Base-by-base conservation (phyloP, 176 grass and related monocot species). In the Oryza glaberrima region DNA sequence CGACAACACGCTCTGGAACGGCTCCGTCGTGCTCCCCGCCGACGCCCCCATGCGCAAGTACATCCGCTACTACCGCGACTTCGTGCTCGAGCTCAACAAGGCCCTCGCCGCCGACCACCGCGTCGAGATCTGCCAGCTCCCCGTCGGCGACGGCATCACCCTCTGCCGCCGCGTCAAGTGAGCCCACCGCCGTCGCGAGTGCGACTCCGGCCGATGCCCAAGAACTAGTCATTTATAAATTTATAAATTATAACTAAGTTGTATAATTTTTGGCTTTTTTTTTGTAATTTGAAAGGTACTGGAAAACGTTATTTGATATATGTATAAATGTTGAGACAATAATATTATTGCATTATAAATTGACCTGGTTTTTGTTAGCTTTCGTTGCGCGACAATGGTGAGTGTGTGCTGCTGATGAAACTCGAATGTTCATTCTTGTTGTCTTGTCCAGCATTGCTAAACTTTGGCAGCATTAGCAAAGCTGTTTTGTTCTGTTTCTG, bases 1-100 rank as follows among this genome's bases (percentile, higher is more conserved):
- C 81, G 96, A 99, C 81, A 99, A 99, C 91, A 99, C 96, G 20
- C 93, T 99, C 38, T 99, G 96, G 96, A 92, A 92, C 74, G 96
- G 96, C 28, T 87, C 96, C 38, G 88, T 99, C 43, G 96, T 90
- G 88, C 87, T 94, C 85, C 93, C 96, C 30, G 81, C 72, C 69
- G 96, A 99, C 82, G 91, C 96, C 1, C 96, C 93, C 30, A 90
- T 99, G 88, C 85, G 90, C 71, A 94, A 94, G 83, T 92, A 95
- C 88, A 86, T 99, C 75, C 88, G 96, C 86, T 91, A 82, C 86
- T 94, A 89, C 83, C 96, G 93, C 23, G 90, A 92, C 88, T 99
- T 96, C 84, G 90, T 99, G 20, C 84, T 93, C 79, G 92, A 84
- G 32, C 79, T 98, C 88, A 98, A 98, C 91, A 95, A 94, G 92